Evolutionary conservation across 2,329 filamentous ascomycete genomes (phyloP).

Genomic region (Aureobasidium sp.): DNA sequence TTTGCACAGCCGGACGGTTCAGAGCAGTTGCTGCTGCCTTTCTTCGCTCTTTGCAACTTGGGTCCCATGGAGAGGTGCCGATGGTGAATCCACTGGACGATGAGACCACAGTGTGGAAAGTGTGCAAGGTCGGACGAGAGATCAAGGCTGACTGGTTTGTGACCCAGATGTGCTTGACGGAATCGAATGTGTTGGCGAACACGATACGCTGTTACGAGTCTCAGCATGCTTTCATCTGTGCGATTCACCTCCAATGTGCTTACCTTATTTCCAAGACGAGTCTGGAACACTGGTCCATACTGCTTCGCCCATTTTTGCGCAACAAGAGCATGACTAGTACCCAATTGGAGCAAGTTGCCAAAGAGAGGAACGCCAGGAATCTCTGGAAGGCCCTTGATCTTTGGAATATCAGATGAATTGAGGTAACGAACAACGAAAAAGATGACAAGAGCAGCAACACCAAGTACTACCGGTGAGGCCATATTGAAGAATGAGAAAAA

Average conservation of each 20-base stretch:
- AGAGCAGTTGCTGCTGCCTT: slow-evolving; percentile 74
- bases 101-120: slow-evolving; percentile 73
- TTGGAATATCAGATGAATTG: slow-evolving; percentile 41
- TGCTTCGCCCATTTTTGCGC: slow-evolving; percentile 41
- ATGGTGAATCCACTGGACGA: slow-evolving; percentile 74
- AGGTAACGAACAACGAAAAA: slow-evolving; percentile 36
- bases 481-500: slow-evolving; percentile 4
- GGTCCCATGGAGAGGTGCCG: slow-evolving; percentile 77
- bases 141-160: slow-evolving; percentile 71
- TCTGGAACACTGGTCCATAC: slow-evolving; percentile 45
- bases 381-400: slow-evolving; percentile 43
- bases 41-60: slow-evolving; percentile 67
- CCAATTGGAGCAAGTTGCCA: slow-evolving; percentile 40
- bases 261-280: slow-evolving; percentile 58
- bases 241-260: slow-evolving; percentile 12
- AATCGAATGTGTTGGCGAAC: slow-evolving; percentile 71
- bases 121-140: slow-evolving; percentile 70
- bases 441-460: slow-evolving; percentile 34
- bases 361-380: slow-evolving; percentile 42
- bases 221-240: not conserved
- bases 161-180: slow-evolving; percentile 68
- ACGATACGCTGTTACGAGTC: slow-evolving; percentile 53
- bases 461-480: slow-evolving; percentile 33
- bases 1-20: slow-evolving; percentile 67
- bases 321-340: slow-evolving; percentile 40